Evolutionary conservation across 1,284 basidiomycete genomes (phyloP), one percentile per base, ranked within the genome.

Genomic region (Cryptococcus sp.): DNA sequence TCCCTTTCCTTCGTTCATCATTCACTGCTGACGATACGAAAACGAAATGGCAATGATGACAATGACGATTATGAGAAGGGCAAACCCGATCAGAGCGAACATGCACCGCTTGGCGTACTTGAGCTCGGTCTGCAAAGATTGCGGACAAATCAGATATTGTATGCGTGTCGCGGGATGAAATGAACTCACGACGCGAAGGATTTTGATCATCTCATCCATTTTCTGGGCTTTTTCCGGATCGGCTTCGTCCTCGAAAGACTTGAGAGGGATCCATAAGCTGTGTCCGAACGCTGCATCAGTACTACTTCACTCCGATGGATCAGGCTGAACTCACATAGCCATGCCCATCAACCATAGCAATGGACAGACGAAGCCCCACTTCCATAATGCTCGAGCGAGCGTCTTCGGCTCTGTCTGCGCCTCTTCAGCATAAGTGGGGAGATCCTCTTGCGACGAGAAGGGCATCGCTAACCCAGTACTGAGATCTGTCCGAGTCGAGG

Each of bases 41-140:
- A 45, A 60, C 47, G 15, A 8, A 35, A 61, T 38, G 3, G 61
- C 62, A 6, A 69, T 53, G 4, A 50, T 62, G 25, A 72, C 47
- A 15, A 66, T 50, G 10, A 70, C 51, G 47, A 59, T 19, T 8
- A 62, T 35, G 11, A 62, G 16, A 10, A 59, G 23, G 1, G 63
- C 38, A 48, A 70, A 67, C 4, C 45, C 64, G 8, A 52, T 22
- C 43, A 72, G 59, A 11, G 61, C 64, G 42, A 58, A 71, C 5
- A 64, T 54, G 57, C 75, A 77, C 45, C 72, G 62, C 19, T 65
- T 62, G 10, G 73, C 73, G 57, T 77, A 78, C 55, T 71, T 73
- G 50, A 74, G 50, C 60, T 78, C 77, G 30, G 72, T 68, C 75
- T 75, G 54, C 19, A 8, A 13, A 52, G 53, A 51, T 55, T 59